Evolutionary conservation across 352 stramenopile species (phyloP).

Genomic region (Phytopythium cucurbitacearum): DNA sequence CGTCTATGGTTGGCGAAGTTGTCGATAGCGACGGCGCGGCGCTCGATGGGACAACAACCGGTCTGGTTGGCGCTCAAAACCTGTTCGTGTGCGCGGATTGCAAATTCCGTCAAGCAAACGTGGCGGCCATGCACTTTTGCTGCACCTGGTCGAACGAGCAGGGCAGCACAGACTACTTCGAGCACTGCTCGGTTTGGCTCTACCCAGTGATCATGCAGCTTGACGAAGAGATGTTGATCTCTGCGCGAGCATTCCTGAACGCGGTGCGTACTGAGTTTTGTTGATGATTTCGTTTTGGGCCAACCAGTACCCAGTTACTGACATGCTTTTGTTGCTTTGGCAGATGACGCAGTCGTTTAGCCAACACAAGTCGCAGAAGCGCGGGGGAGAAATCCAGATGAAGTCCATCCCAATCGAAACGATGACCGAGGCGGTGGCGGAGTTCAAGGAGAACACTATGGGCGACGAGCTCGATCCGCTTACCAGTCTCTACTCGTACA

Average conservation of each 20-base stretch:
- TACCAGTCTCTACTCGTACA: conserved; percentile 61
- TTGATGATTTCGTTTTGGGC: not conserved
- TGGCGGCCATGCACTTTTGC: conserved; percentile 84
- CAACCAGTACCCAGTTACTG: conserved; percentile 5
- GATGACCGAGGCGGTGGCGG: conserved; percentile 64
- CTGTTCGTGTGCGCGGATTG: conserved; percentile 84
- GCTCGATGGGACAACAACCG: conserved; percentile 25
- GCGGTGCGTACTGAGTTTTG: conserved; percentile 25
- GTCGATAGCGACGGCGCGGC: conserved; percentile 16
- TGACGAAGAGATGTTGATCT: conserved; percentile 81
- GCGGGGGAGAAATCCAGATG: conserved; percentile 69
- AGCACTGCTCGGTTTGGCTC: conserved; percentile 86
- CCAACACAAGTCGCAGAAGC: conserved; percentile 62
- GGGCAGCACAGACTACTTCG: conserved; percentile 86
- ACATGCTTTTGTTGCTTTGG: conserved; percentile 9
- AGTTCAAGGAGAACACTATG: conserved; percentile 77
- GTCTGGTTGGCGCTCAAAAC: conserved; percentile 55
- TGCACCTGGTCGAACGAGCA: conserved; percentile 89
- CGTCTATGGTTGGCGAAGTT: conserved; percentile 25
- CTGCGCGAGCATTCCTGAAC: conserved; percentile 70
- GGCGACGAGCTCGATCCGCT: conserved; percentile 80
- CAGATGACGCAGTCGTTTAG: conserved; percentile 66
- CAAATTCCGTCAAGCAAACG: conserved; percentile 71
- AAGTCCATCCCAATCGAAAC: conserved; percentile 82
- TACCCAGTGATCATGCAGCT: conserved; percentile 81